These are phyloP conservation scores for Russula lepida DNA, from an alignment of 768 basidiomycete genomes.

Conservation along the genomic window DNA sequence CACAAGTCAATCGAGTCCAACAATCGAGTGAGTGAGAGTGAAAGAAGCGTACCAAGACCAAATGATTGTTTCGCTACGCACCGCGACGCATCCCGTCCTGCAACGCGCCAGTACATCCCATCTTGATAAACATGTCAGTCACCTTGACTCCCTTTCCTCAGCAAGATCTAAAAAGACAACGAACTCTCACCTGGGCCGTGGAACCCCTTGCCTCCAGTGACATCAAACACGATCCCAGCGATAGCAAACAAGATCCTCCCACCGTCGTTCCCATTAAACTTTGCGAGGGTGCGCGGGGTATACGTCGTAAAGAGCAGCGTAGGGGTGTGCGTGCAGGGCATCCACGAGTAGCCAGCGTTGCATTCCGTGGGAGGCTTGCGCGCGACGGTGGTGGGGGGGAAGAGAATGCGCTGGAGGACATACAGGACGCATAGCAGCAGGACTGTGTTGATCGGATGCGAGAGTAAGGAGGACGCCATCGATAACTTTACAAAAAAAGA, in stretches of 20 bases:
- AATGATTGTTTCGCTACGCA: slow-evolving; percentile 99
- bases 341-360: slow-evolving; percentile 84
- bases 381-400: slow-evolving; percentile 52
- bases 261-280: slow-evolving; percentile 55
- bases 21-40: background rate
- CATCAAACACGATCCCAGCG: slow-evolving; percentile 85
- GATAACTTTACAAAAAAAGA: background rate
- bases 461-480: slow-evolving; percentile 38
- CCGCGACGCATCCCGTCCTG: slow-evolving; percentile 89
- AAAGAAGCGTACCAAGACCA: slow-evolving; percentile 54
- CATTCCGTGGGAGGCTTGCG: slow-evolving; percentile 55
- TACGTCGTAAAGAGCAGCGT: slow-evolving; percentile 70
- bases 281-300: slow-evolving; percentile 66
- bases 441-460: slow-evolving; percentile 74
- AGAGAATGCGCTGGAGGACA: slow-evolving; percentile 62
- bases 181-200: slow-evolving; percentile 79
- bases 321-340: slow-evolving; percentile 75
- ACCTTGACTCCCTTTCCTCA: background rate
- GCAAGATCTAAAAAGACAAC: background rate
- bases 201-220: slow-evolving; percentile 80
- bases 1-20: background rate
- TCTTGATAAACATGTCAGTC: slow-evolving; percentile 36
- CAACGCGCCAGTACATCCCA: slow-evolving; percentile 97
- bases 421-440: slow-evolving; percentile 74
- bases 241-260: slow-evolving; percentile 82